Base-by-base conservation (phyloP, 148 eudicot genomes). In the Talinum fruticosum region DNA sequence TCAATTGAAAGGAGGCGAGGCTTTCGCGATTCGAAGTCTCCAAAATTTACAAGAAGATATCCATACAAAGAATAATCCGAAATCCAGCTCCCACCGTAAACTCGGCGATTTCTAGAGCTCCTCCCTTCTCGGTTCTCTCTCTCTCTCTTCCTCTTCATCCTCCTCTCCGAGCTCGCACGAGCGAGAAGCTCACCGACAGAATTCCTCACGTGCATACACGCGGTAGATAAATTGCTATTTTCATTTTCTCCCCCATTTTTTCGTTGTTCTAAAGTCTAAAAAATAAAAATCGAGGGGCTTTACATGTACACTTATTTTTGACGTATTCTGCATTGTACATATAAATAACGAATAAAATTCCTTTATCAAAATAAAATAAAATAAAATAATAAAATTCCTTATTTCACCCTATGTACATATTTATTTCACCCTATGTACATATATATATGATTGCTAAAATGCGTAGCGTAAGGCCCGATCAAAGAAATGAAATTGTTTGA, bases 1-100 rank as follows among this genome's bases (percentile, higher is more conserved):
- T 2, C 19, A 53, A 57, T 24, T 81, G 18, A 81, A 71, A 64
- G 30, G 76, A 77, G 76, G 74, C 23, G 66, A 33, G 2, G 79
- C 71, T 35, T 76, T 83, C 35, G 83, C 66, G 33, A 70, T 77
- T 62, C 41, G 86, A 80, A 83, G 86, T 37, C 47, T 77, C 10
- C 78, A 80, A 68, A 80, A 83, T 76, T 62, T 83, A 67, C 83
- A 76, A 37, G 83, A 81, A 38, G 79, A 84, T 64, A 30, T 72
- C 44, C 41, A 47, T 65, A 16, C 18, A 47, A 66, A 44, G 15
- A 36, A 26, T 32, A 35, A 28, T 67, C 36, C 32, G 57, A 83
- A 76, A 80, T 74, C 72, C n/a, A 54, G 59, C 8, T 57, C 80
- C 47, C 83, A 83, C 54, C 69, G 86, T 37, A 83, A 83, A 83